A percentile compares a stretch with the other conserved stretches of the same genome.
phyloP scores from a whole-genome alignment of 2,329 filamentous ascomycete species.

The Trichoderma brevicompactum region DNA sequence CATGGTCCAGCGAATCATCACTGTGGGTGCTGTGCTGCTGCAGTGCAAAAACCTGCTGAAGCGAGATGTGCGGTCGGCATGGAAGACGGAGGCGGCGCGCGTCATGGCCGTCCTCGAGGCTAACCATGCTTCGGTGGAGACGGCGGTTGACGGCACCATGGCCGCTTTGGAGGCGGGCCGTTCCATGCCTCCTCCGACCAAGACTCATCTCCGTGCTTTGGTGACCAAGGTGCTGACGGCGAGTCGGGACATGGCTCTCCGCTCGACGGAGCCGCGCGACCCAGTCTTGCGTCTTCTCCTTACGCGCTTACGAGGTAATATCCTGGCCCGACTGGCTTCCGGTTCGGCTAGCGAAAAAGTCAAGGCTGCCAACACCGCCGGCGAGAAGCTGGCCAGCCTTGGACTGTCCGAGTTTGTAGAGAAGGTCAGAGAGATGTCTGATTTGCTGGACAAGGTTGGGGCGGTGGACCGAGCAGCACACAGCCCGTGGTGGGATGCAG shows the following conservation, averaged over 20 bases:
- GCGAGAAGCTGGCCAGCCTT: constrained; percentile 69
- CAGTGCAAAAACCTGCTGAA: constrained; percentile 85
- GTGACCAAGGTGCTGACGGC: constrained; percentile 61
- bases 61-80: constrained; percentile 75
- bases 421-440: constrained; percentile 70
- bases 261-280: constrained; percentile 53
- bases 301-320: constrained; percentile 67
- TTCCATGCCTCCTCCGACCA: constrained; percentile 67
- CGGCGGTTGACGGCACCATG: constrained; percentile 63
- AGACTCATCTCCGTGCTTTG: constrained; percentile 60
- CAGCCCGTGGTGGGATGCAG: constrained; percentile 70
- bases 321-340: constrained; percentile 67
- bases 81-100: constrained; percentile 75
- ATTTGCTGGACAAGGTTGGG: constrained; percentile 67
- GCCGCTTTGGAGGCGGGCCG: constrained; percentile 65
- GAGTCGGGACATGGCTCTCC: constrained; percentile 50
- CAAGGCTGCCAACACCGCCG: constrained; percentile 68
- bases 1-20: constrained; percentile 62
- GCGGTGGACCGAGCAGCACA: constrained; percentile 71
- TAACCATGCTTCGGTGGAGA: constrained; percentile 54
- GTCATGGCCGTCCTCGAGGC: constrained; percentile 71
- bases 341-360: constrained; percentile 72
- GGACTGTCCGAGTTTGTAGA: constrained; percentile 76
- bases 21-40: constrained; percentile 73
- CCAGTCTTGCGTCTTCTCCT: constrained; percentile 69